These are phyloP conservation scores for Ligustrum vulgare DNA, from an alignment of 257 asterid species.

Conservation along the genomic window DNA sequence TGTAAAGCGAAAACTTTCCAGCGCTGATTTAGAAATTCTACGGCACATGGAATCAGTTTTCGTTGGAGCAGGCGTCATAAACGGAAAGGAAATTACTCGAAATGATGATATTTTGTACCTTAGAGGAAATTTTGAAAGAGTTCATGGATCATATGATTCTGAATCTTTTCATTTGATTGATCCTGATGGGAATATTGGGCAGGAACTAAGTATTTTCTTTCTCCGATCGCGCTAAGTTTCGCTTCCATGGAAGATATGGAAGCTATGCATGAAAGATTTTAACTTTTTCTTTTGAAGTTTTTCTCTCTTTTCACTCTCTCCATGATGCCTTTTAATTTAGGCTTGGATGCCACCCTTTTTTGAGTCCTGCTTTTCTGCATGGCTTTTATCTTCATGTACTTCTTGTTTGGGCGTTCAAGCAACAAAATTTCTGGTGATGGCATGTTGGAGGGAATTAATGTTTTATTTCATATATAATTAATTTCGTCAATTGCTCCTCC, in stretches of 20 bases:
- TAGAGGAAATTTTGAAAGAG: conserved; percentile 54
- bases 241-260: neutral
- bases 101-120: conserved; percentile 52
- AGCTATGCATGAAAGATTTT: neutral
- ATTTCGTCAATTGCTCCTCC: neutral
- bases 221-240: conserved; percentile 31
- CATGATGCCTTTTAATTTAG: conserved; percentile 7
- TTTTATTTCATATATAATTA: neutral
- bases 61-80: conserved; percentile 51
- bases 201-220: conserved; percentile 58
- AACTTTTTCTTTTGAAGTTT: neutral
- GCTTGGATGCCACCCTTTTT: conserved; percentile 31
- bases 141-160: conserved; percentile 46
- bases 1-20: conserved; percentile 32
- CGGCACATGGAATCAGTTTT: conserved; percentile 37
- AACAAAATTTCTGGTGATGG: conserved; percentile 19
- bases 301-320: neutral
- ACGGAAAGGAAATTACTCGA: conserved; percentile 22
- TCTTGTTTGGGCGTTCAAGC: conserved; percentile 26
- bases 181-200: conserved; percentile 48
- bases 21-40: conserved; percentile 41
- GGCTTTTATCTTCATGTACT: conserved; percentile 30
- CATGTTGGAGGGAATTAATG: neutral
- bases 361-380: conserved; percentile 40
- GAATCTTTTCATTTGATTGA: conserved; percentile 65